These are phyloP conservation scores for Urtica urens DNA, from an alignment of 306 rosid species.

Conservation along the genomic window DNA sequence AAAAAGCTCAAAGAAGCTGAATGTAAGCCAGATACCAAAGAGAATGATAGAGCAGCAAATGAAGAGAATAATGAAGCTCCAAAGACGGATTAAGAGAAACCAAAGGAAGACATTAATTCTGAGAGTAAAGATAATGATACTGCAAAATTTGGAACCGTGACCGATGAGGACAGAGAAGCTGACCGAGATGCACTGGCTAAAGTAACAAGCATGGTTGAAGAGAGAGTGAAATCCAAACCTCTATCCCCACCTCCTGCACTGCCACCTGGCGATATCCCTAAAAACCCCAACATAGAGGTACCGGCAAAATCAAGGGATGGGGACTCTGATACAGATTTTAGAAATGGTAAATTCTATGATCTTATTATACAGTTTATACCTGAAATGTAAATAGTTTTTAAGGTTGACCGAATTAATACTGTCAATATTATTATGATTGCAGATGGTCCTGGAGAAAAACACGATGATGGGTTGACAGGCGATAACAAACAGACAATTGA, in stretches of 20 bases:
- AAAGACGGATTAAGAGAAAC: slow-evolving; percentile 33
- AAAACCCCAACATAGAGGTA: slow-evolving; percentile 34
- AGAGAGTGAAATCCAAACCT: slow-evolving; percentile 78
- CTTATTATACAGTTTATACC: too few relatives aligned
- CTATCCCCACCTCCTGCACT: slow-evolving; percentile 67
- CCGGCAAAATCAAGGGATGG: slow-evolving; percentile 63
- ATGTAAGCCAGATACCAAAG: slow-evolving; percentile 38
- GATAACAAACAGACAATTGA: slow-evolving; percentile 56
- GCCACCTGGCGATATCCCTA: slow-evolving; percentile 41
- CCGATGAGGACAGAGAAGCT: slow-evolving; percentile 76
- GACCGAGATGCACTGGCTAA: slow-evolving; percentile 59
- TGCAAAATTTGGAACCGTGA: slow-evolving; percentile 60
- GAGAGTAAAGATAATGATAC: slow-evolving; percentile 50
- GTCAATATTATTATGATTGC: slow-evolving; percentile 16
- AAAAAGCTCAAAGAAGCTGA: slow-evolving; percentile 48
- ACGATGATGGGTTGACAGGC: slow-evolving; percentile 50
- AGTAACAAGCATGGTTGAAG: slow-evolving; percentile 66
- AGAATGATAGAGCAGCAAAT: slow-evolving; percentile 30
- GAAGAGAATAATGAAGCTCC: slow-evolving; percentile 35
- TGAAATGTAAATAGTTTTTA: too few relatives aligned
- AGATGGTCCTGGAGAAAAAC: slow-evolving; percentile 65
- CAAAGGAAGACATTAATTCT: slow-evolving; percentile 46
- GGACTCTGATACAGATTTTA: slow-evolving; percentile 45
- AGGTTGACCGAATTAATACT: too few relatives aligned
- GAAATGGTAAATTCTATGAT: slow-evolving; percentile 71